Evolutionary conservation across 371 early-diverging fungal genomes (phyloP).

Genomic region (Mortierella sp.): DNA sequence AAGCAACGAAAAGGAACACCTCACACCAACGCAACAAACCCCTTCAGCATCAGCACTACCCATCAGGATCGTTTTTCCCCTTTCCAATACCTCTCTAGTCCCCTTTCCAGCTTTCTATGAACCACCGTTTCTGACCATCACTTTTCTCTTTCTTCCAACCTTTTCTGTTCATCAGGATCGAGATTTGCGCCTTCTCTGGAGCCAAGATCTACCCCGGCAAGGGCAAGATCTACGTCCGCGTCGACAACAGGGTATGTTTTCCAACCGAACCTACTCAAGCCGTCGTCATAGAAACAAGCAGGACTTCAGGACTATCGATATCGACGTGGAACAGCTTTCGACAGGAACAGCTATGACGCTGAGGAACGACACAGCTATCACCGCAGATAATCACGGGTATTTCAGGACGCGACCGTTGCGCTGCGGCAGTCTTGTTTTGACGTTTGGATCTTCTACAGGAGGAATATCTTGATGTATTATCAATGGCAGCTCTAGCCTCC

Average conservation of each 20-base stretch:
- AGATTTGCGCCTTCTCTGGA: conserved; percentile 96
- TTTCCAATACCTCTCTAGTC: neutral
- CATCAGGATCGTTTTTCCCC: neutral
- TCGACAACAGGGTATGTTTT: conserved; percentile 85
- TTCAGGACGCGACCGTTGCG: no score
- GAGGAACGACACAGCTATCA: no score
- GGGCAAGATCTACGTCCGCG: conserved; percentile 93
- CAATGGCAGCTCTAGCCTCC: no score
- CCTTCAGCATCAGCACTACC: neutral
- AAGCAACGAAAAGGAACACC: neutral
- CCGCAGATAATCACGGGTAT: no score
- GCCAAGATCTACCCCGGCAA: conserved; percentile 99
- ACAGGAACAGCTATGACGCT: no score
- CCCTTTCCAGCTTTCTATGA: neutral
- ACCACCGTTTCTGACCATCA: conserved; percentile 22
- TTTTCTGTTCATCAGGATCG: conserved; percentile 71
- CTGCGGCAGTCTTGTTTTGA: no score
- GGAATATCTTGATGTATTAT: no score
- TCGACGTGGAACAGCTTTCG: no score
- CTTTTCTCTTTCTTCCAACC: conserved; percentile 1
- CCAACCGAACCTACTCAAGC: neutral
- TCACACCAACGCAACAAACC: neutral
- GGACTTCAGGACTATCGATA: no score
- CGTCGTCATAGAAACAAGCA: no score
- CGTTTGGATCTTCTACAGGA: no score